These are phyloP conservation scores for Malbranchea cinnamomea DNA, from an alignment of 2,329 filamentous ascomycete genomes.

Conservation along the genomic window DNA sequence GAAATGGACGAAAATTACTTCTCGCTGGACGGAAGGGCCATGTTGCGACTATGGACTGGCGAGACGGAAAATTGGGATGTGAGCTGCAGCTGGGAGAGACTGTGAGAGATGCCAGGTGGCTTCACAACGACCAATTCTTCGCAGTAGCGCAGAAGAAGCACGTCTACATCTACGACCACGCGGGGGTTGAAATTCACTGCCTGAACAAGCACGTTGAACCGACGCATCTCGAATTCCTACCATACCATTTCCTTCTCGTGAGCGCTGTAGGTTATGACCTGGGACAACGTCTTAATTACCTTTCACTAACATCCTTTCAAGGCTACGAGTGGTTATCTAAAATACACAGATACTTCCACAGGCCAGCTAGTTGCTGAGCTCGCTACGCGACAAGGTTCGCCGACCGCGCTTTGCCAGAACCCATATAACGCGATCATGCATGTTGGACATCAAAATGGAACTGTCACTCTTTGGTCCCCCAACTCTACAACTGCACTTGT, in stretches of 20 bases:
- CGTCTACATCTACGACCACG: slow-evolving; percentile 87
- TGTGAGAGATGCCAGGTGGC: slow-evolving; percentile 73
- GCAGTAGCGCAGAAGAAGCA: slow-evolving; percentile 93
- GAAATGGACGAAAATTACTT: slow-evolving; percentile 74
- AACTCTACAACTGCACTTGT: slow-evolving; percentile 77
- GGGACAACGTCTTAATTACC: no score
- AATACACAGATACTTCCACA: slow-evolving; percentile 91
- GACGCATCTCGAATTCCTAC: slow-evolving; percentile 85
- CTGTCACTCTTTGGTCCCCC: slow-evolving; percentile 89
- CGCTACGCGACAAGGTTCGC: slow-evolving; percentile 68
- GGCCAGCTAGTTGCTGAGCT: slow-evolving; percentile 78
- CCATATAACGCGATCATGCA: slow-evolving; percentile 85
- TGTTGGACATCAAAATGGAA: slow-evolving; percentile 86
- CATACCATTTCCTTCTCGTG: slow-evolving; percentile 87
- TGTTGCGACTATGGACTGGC: slow-evolving; percentile 93
- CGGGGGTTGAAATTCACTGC: slow-evolving; percentile 84
- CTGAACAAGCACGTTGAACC: slow-evolving; percentile 83
- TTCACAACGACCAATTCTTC: slow-evolving; percentile 88
- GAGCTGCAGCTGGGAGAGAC: slow-evolving; percentile 87
- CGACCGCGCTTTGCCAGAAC: slow-evolving; percentile 75
- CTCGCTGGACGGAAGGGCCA: slow-evolving; percentile 85
- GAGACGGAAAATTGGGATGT: slow-evolving; percentile 76
- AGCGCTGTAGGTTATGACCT: slow-evolving; percentile 57
- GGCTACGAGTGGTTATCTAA: slow-evolving; percentile 67
- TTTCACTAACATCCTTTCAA: slow-evolving; percentile 20